Percentiles rank a stretch among this genome's conserved stretches.
These are phyloP conservation scores for Entamoeba histolytica DNA, from an alignment of 208 protist species.

Conservation along the genomic window DNA sequence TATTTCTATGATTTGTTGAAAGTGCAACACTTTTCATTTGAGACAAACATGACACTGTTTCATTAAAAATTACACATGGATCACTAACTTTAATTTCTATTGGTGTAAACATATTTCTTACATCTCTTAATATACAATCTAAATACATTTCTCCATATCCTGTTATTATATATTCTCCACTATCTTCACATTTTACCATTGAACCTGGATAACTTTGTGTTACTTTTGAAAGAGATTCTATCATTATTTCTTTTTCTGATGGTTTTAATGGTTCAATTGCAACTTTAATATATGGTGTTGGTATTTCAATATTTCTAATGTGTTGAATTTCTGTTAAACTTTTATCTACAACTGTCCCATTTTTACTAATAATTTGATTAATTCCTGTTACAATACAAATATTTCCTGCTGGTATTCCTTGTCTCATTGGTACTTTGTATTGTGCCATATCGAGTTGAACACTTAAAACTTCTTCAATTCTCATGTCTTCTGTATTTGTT, in stretches of 20 bases:
- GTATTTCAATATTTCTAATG: slow-evolving; percentile 50
- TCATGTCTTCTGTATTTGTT: neutral
- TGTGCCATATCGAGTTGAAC: neutral
- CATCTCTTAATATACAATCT: slow-evolving; percentile 81
- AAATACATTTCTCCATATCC: slow-evolving; percentile 94
- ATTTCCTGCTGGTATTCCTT: slow-evolving; percentile 40
- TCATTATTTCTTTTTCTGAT: slow-evolving; percentile 64
- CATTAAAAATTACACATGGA: slow-evolving; percentile 76
- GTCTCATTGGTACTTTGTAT: slow-evolving; percentile 45
- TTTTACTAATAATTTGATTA: slow-evolving; percentile 52
- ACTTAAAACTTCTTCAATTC: neutral
- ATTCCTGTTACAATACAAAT: slow-evolving; percentile 61
- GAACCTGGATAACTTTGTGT: slow-evolving; percentile 48
- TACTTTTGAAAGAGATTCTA: slow-evolving; percentile 64
- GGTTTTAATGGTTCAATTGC: slow-evolving; percentile 79
- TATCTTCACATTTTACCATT: slow-evolving; percentile 54
- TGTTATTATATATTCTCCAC: slow-evolving; percentile 78
- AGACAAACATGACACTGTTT: slow-evolving; percentile 75
- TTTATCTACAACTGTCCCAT: slow-evolving; percentile 41
- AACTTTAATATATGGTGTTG: slow-evolving; percentile 57
- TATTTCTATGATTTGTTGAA: slow-evolving; percentile 59
- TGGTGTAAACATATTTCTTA: slow-evolving; percentile 54
- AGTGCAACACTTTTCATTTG: slow-evolving; percentile 56
- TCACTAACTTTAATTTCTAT: slow-evolving; percentile 74
- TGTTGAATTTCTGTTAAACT: neutral